phyloP scores from a whole-genome alignment of 192 early-diverging fungal species.

The Funneliformis mosseae region DNA sequence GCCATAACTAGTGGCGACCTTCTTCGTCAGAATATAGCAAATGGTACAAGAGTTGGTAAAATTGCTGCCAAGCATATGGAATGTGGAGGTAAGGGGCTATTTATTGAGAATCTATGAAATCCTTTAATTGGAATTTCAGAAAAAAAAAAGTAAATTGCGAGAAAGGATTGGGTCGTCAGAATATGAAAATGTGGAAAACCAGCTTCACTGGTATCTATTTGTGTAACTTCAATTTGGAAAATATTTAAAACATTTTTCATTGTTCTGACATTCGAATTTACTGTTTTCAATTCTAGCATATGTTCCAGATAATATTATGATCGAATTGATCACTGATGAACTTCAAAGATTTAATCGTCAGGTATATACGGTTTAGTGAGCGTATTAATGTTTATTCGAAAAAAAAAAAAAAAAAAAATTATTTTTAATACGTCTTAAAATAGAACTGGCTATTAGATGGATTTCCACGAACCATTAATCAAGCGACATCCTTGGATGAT shows the following conservation, averaged over 20 bases:
- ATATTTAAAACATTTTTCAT: not conserved
- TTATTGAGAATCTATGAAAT: not conserved
- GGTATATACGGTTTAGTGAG: slow-evolving; percentile 34
- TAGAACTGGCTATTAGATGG: slow-evolving; percentile 85
- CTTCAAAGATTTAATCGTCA: slow-evolving; percentile 48
- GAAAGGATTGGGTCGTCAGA: not conserved
- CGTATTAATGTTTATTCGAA: not conserved
- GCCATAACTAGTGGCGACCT: slow-evolving; percentile 88
- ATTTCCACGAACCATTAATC: slow-evolving; percentile 84
- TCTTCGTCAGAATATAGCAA: slow-evolving; percentile 79
- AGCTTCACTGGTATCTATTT: not conserved
- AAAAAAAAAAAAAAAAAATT: not conserved
- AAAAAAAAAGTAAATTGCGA: not conserved
- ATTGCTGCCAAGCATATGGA: slow-evolving; percentile 58
- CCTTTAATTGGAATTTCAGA: no score
- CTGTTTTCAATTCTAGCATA: slow-evolving; percentile 41
- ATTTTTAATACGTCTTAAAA: slow-evolving; percentile 39
- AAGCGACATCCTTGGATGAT: slow-evolving; percentile 76
- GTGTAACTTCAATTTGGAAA: not conserved
- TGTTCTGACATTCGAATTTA: no score
- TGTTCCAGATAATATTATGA: slow-evolving; percentile 75
- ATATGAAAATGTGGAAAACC: slow-evolving; percentile 8
- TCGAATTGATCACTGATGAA: slow-evolving; percentile 63
- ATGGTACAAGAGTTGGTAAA: slow-evolving; percentile 62
- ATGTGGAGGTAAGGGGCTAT: slow-evolving; percentile 39